Conservation (phyloP, 129 eudicot species). For the Tagetes erecta region DNA sequence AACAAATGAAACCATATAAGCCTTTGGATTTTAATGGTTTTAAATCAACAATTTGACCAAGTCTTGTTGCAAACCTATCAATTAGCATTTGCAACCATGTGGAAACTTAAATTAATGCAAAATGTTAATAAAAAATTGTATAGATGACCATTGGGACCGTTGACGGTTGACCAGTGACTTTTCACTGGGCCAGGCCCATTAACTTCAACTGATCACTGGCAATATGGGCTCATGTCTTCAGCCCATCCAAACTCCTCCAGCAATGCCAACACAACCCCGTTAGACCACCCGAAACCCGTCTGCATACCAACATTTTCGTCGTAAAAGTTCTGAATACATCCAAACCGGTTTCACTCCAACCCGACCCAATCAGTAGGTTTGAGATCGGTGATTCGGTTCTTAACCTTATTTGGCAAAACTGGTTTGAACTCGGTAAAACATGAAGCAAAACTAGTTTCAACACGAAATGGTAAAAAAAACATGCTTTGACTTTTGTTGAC, state of each 20-base stretch:
- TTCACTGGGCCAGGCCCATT: slow-evolving; percentile 9
- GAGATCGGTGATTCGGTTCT: background rate
- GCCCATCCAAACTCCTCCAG: slow-evolving; percentile 99
- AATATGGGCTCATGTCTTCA: slow-evolving; percentile 56
- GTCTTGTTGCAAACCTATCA: background rate
- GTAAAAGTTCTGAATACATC: background rate
- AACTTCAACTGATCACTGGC: slow-evolving; percentile 33
- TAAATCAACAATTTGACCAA: too few relatives aligned
- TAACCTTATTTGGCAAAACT: too few relatives aligned
- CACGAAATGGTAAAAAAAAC: background rate
- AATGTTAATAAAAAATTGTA: background rate
- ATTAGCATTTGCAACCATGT: background rate
- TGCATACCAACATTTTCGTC: slow-evolving; percentile 37
- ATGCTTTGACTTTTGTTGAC: background rate
- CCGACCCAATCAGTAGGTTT: background rate
- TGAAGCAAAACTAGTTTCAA: background rate
- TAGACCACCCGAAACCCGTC: slow-evolving; percentile 99
- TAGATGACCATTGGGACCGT: background rate
- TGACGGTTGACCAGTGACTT: background rate
- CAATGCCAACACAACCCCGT: slow-evolving; percentile 90
- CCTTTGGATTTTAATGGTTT: too few relatives aligned
- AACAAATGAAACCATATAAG: too few relatives aligned
- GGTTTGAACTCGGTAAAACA: background rate
- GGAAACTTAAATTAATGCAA: background rate
- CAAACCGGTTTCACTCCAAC: background rate